phyloP scores from a whole-genome alignment of 176 grass and related monocot genomes.

The Miscanthus lutarioriparius region DNA sequence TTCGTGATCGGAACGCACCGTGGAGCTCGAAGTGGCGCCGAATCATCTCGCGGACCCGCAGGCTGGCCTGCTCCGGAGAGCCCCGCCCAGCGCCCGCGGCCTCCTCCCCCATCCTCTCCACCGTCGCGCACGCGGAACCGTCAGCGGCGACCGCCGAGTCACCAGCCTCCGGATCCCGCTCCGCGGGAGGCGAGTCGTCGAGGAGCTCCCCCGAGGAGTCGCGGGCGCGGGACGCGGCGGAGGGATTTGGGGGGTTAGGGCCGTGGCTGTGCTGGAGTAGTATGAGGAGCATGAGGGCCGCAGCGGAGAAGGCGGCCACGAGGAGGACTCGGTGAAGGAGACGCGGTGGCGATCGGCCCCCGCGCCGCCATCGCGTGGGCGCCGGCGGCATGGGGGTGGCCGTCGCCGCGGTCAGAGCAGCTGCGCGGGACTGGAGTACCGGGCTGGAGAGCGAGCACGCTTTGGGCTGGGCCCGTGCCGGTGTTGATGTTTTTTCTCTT shows the following conservation, averaged over 20 bases:
- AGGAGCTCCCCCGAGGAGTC: constrained; percentile 3
- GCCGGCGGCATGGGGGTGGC: not conserved
- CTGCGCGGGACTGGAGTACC: no score
- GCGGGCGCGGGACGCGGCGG: constrained; percentile 7
- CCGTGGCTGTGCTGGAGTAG: constrained; percentile 34
- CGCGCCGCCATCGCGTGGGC: constrained; percentile 18
- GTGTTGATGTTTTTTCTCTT: no score
- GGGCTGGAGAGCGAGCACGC: no score
- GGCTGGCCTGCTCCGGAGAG: constrained; percentile 55
- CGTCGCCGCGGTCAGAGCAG: not conserved
- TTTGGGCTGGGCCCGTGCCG: no score
- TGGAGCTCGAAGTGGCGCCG: constrained; percentile 73
- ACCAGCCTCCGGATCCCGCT: not conserved
- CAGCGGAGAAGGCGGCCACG: constrained; percentile 21
- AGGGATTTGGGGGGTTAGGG: constrained; percentile 1
- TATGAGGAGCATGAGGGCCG: constrained; percentile 27
- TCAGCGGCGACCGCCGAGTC: not conserved
- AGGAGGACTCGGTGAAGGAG: constrained; percentile 35
- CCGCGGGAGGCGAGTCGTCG: not conserved
- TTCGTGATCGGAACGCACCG: constrained; percentile 36
- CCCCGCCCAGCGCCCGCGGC: constrained; percentile 32
- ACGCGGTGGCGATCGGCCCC: not conserved
- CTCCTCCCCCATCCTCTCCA: constrained; percentile 85
- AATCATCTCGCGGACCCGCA: constrained; percentile 69
- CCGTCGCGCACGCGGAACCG: constrained; percentile 53